Conservation (phyloP, 2,329 filamentous ascomycete genomes). For the Calycina herbarum region DNA sequence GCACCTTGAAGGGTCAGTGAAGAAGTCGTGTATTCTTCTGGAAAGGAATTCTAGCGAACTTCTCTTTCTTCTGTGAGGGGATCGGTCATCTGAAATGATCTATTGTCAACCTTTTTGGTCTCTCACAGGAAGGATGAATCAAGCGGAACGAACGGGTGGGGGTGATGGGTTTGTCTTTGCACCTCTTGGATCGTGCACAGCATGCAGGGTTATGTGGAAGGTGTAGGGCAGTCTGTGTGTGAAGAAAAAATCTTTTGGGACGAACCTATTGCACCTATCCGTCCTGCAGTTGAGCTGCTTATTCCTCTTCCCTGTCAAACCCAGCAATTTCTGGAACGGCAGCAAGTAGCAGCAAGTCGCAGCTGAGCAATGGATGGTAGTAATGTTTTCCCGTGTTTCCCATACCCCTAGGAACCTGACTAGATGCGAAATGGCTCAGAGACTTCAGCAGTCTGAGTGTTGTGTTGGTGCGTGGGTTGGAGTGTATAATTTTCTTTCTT, state of each 20-base stretch:
- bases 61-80: slow-evolving; percentile 22
- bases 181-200: slow-evolving; percentile 31
- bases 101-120: slow-evolving; percentile 29
- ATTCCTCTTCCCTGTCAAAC: slow-evolving; percentile 28
- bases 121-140: slow-evolving; percentile 27
- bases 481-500: slow-evolving; percentile 22
- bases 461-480: slow-evolving; percentile 4
- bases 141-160: slow-evolving; percentile 23
- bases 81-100: slow-evolving; percentile 32
- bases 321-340: slow-evolving; percentile 32
- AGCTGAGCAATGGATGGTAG: slow-evolving; percentile 18
- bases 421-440: slow-evolving; percentile 26
- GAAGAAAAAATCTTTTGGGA: slow-evolving; percentile 29
- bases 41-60: slow-evolving; percentile 33
- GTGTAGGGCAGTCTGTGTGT: neutral
- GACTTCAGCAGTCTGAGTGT: slow-evolving; percentile 24
- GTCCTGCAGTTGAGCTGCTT: slow-evolving; percentile 31
- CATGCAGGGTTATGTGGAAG: slow-evolving; percentile 18
- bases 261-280: slow-evolving; percentile 40
- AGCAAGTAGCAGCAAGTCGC: slow-evolving; percentile 27
- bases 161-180: slow-evolving; percentile 34
- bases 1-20: slow-evolving; percentile 15
- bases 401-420: slow-evolving; percentile 25
- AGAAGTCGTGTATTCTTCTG: slow-evolving; percentile 29
- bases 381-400: slow-evolving; percentile 29